A percentile compares a stretch with the other conserved stretches of the same genome.
These are phyloP conservation scores for Verticillium albo-atrum DNA, from an alignment of 2,329 filamentous ascomycete genomes.

Conservation along the genomic window DNA sequence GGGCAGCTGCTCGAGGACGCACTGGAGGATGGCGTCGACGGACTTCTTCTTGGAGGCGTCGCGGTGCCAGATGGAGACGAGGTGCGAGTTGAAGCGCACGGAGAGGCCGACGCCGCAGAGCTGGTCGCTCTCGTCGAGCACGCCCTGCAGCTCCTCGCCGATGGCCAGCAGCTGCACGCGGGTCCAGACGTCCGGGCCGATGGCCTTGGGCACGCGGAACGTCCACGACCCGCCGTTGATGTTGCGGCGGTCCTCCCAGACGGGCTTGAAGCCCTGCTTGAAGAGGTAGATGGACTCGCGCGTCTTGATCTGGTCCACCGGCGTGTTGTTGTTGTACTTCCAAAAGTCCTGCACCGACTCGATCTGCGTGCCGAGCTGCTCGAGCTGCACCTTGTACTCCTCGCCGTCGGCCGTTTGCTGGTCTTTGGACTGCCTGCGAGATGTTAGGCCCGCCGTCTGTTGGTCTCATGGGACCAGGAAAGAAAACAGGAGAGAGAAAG, in stretches of 20 bases:
- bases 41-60: slow-evolving; percentile 77
- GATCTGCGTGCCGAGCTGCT: slow-evolving; percentile 61
- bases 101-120: slow-evolving; percentile 86
- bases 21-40: slow-evolving; percentile 67
- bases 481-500: not conserved
- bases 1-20: slow-evolving; percentile 69
- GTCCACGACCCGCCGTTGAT: slow-evolving; percentile 85
- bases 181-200: slow-evolving; percentile 73
- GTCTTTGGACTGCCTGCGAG: slow-evolving; percentile 38
- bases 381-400: slow-evolving; percentile 50
- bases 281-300: slow-evolving; percentile 76
- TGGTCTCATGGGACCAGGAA: not conserved
- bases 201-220: slow-evolving; percentile 78
- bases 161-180: slow-evolving; percentile 77
- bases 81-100: slow-evolving; percentile 82
- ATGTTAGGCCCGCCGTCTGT: not conserved
- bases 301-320: slow-evolving; percentile 70
- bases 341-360: slow-evolving; percentile 83
- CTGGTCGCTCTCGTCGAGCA: slow-evolving; percentile 70
- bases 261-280: slow-evolving; percentile 69
- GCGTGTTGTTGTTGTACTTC: slow-evolving; percentile 78
- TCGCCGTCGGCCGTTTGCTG: slow-evolving; percentile 33
- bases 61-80: slow-evolving; percentile 92
- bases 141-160: slow-evolving; percentile 73
- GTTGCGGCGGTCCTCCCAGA: slow-evolving; percentile 87